A percentile compares a stretch with the other conserved stretches of the same genome.
phyloP scores from a whole-genome alignment of 106 monocot species.

The Chionographis japonica region DNA sequence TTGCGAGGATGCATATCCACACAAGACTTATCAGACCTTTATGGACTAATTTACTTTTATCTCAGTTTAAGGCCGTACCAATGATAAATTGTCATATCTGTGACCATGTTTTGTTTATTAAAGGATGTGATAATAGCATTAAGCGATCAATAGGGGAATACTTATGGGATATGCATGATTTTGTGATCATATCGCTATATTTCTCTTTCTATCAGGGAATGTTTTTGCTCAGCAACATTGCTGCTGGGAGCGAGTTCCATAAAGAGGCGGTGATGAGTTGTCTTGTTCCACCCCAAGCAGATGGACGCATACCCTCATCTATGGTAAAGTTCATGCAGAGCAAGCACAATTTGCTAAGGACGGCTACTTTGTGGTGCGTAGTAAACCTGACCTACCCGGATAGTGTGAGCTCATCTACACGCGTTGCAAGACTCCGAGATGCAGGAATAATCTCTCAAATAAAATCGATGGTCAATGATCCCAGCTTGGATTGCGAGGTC shows the following conservation, averaged over 20 bases:
- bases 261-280: slow-evolving; percentile 65
- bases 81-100: too few species aligned
- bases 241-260: slow-evolving; percentile 57
- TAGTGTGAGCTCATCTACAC: slow-evolving; percentile 24
- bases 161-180: too few species aligned
- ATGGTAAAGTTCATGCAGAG: slow-evolving; percentile 63
- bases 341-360: slow-evolving; percentile 48
- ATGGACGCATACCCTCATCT: slow-evolving; percentile 14
- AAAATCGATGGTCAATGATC: slow-evolving; percentile 74
- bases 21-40: too few species aligned
- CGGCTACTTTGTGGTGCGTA: slow-evolving; percentile 78
- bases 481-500: slow-evolving; percentile 92
- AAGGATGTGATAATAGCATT: not conserved
- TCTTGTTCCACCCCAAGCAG: slow-evolving; percentile 34
- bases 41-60: too few species aligned
- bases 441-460: slow-evolving; percentile 73
- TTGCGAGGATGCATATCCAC: too few species aligned
- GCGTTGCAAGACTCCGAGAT: slow-evolving; percentile 48
- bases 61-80: too few species aligned
- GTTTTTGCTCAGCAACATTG: slow-evolving; percentile 70
- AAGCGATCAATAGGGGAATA: too few species aligned
- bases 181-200: too few species aligned
- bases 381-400: slow-evolving; percentile 57
- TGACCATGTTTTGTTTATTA: too few species aligned
- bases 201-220: slow-evolving; percentile 54